These are phyloP conservation scores for Flaveria floridana DNA, from an alignment of 140 eudicot species.

Conservation along the genomic window DNA sequence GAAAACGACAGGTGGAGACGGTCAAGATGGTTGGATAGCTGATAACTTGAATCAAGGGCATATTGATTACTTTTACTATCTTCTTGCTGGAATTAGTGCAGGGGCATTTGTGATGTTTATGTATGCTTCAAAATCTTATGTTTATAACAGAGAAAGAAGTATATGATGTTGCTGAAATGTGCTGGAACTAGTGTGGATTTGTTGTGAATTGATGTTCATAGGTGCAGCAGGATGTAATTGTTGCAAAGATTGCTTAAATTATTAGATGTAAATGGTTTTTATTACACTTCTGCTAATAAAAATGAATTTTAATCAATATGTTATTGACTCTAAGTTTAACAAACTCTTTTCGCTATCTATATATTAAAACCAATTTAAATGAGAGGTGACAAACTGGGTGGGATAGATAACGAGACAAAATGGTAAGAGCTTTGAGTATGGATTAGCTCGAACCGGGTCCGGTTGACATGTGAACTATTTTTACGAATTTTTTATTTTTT, in stretches of 20 bases:
- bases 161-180: slow-evolving; percentile 9
- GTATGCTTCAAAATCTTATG: slow-evolving; percentile 28
- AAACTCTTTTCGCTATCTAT: background rate
- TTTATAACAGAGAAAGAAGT: slow-evolving; percentile 19
- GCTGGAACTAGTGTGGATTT: background rate
- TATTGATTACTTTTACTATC: slow-evolving; percentile 41
- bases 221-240: background rate
- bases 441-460: too few species aligned
- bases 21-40: slow-evolving; percentile 42
- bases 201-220: background rate
- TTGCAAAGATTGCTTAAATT: background rate
- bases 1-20: slow-evolving; percentile 29
- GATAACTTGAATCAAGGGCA: slow-evolving; percentile 40
- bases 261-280: too few species aligned
- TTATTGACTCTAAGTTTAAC: too few species aligned
- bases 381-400: too few species aligned
- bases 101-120: slow-evolving; percentile 25
- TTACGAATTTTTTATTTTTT: too few species aligned
- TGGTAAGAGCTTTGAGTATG: too few species aligned
- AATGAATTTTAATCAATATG: too few species aligned
- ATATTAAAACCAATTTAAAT: too few species aligned
- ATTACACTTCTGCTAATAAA: too few species aligned
- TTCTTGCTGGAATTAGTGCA: slow-evolving; percentile 40
- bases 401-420: too few species aligned
- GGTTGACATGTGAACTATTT: too few species aligned